Evolutionary conservation across 225 moss, liverwort and hornwort species (phyloP), one percentile per base, ranked within the genome.

Genomic region (Sphagnum contortum): DNA sequence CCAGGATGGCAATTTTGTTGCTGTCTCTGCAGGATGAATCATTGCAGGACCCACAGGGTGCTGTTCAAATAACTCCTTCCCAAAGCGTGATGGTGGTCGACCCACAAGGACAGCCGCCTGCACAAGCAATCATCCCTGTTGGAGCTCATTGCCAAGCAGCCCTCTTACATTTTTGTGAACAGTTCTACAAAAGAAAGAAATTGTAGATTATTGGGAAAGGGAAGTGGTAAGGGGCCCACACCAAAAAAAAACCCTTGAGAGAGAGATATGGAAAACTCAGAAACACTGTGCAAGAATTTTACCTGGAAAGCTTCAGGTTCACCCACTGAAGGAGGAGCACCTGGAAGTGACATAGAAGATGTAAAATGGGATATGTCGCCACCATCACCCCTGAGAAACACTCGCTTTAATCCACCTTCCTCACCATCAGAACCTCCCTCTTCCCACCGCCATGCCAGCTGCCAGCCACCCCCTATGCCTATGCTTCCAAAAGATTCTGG

Each of bases 401-500:
- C 93, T 59, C 96, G 85, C 67, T 87, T 88, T 64, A 91, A 68
- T n/a, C 84, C 86, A 57, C 76, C 85, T 46, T 81, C 87, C 57
- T 93, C 92, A 5, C 90, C 87, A 63, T 93, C 89, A 63, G 86
- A 81, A 64, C 73, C 72, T 7, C 84, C 84, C 64, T 84, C 84
- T 52, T 84, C 80, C 84, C 84, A 84, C 49, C 90, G 81, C 90
- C 90, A 98, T 46, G 90, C 96, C 59, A 98, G 78, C 71, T 98
- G 96, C 96, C 96, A 98, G 14, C 96, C 96, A 45, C 96, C 90
- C 71, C 96, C 96, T n/a, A 98, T 91, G 49, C 96, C 92, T 12
- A 87, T 79, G 57, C 87, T 84, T 49, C 87, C 82, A 55, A 84
- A 62, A 49, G 85, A 80, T 70, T 95, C 95, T 7, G 89, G 75